These are phyloP conservation scores for Pichia sp. DNA, from an alignment of 1,139 yeast species.

Conservation along the genomic window DNA sequence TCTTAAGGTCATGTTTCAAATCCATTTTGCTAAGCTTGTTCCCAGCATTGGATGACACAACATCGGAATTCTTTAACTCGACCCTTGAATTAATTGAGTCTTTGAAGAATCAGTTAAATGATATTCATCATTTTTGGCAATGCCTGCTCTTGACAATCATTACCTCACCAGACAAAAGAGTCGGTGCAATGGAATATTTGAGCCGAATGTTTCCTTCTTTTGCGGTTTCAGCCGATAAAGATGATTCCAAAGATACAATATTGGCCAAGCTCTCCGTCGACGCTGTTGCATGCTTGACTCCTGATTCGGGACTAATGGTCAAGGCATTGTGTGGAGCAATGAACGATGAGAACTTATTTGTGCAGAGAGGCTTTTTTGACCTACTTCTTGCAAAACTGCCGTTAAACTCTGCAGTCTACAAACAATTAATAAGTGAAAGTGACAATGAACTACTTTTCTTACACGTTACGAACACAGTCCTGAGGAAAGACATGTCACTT, in stretches of 20 bases:
- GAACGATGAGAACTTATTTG: constrained; percentile 57
- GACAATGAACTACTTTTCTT: constrained; percentile 59
- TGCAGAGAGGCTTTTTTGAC: constrained; percentile 88
- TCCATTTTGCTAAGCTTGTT: constrained; percentile 72
- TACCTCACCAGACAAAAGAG: constrained; percentile 69
- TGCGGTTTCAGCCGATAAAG: constrained; percentile 23
- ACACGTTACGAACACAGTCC: constrained; percentile 62
- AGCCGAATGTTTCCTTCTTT: constrained; percentile 61
- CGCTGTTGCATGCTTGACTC: constrained; percentile 57
- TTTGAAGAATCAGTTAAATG: constrained; percentile 53
- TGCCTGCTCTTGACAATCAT: constrained; percentile 70
- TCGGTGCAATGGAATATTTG: constrained; percentile 82
- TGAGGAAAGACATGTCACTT: constrained; percentile 86
- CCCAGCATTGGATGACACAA: constrained; percentile 90
- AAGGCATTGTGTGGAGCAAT: constrained; percentile 72
- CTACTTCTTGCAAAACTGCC: constrained; percentile 64
- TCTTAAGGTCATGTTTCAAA: constrained; percentile 52
- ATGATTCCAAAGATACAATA: constrained; percentile 17
- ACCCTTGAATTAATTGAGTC: constrained; percentile 56
- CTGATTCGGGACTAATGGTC: constrained; percentile 74
- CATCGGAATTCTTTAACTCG: constrained; percentile 71
- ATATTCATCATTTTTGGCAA: constrained; percentile 85
- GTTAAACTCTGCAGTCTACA: constrained; percentile 56
- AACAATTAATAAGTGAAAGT: constrained; percentile 40
- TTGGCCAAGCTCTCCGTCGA: constrained; percentile 36